Conservation (phyloP, 305 asterid species). For the Plantago lanceolata region DNA sequence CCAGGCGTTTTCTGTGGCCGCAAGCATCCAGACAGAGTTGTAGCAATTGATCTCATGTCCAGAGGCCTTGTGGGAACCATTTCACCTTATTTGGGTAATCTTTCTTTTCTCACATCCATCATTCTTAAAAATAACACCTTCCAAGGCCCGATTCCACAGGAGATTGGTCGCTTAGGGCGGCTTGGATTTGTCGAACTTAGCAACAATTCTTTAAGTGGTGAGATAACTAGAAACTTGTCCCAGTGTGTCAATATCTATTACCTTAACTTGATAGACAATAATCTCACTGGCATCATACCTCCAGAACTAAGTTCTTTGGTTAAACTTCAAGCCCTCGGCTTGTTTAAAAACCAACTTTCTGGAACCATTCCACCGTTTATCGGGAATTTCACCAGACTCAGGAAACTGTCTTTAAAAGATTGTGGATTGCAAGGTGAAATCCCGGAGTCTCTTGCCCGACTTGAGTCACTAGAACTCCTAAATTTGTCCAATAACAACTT, state of each 20-base stretch:
- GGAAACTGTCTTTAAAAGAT: constrained; percentile 3
- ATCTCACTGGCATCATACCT: constrained; percentile 17
- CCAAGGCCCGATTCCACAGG: constrained; percentile 28
- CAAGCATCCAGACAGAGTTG: constrained; percentile 25
- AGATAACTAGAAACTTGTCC: constrained; percentile 32
- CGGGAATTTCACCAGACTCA: constrained; percentile 27
- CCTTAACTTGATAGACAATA: constrained; percentile 30
- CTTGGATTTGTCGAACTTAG: constrained; percentile 20
- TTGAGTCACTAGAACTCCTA: constrained; percentile 10
- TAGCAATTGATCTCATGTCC: constrained; percentile 15
- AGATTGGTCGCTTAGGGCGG: constrained; percentile 26
- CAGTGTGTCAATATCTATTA: constrained; percentile 26
- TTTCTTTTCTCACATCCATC: constrained; percentile 26
- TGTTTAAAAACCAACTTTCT: constrained; percentile 17
- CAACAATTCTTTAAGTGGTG: constrained; percentile 29
- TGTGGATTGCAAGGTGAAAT: constrained; percentile 27
- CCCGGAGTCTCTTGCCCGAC: constrained; percentile 27
- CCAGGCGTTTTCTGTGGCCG: constrained; percentile 23
- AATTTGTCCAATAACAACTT: constrained; percentile 15
- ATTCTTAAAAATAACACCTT: constrained; percentile 24
- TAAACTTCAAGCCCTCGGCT: constrained; percentile 23
- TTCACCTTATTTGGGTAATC: constrained; percentile 34
- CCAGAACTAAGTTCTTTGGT: constrained; percentile 24
- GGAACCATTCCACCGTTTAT: constrained; percentile 29
- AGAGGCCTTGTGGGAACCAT: constrained; percentile 26